These are phyloP conservation scores for Hirsutella minnesotensis DNA, from an alignment of 2,329 filamentous ascomycete genomes.

Conservation along the genomic window DNA sequence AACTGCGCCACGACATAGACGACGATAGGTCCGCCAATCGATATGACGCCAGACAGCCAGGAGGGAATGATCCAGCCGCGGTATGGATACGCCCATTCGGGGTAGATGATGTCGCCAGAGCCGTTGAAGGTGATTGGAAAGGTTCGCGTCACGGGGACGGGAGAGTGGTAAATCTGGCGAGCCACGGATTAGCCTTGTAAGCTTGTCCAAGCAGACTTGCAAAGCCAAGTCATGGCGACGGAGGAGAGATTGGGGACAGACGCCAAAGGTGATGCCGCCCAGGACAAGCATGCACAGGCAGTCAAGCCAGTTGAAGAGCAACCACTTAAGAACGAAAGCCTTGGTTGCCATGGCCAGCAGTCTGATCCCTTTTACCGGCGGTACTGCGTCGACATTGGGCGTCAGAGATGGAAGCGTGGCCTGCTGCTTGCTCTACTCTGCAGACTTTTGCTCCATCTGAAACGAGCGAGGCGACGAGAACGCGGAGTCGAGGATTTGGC, in stretches of 20 bases:
- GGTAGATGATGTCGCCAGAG: conserved; percentile 51
- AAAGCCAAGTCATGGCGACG: too few relatives aligned
- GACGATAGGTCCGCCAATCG: conserved; percentile 42
- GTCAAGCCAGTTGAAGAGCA: conserved; percentile 46
- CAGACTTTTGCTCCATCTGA: not conserved
- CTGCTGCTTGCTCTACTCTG: not conserved
- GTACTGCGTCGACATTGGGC: conserved; percentile 5
- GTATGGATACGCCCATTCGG: conserved; percentile 51
- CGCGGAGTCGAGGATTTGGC: too few relatives aligned
- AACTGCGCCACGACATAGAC: conserved; percentile 46
- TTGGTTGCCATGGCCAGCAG: conserved; percentile 3
- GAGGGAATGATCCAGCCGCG: conserved; percentile 51
- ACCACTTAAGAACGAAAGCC: conserved; percentile 31
- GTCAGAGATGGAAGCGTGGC: not conserved
- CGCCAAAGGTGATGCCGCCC: conserved; percentile 21
- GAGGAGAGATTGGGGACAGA: conserved; percentile 8
- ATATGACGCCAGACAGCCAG: conserved; percentile 44
- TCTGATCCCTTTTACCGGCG: not conserved
- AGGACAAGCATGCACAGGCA: conserved; percentile 45
- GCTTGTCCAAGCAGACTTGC: too few relatives aligned
- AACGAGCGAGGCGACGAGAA: too few relatives aligned
- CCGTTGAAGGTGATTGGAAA: conserved; percentile 48
- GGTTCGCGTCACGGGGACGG: conserved; percentile 42
- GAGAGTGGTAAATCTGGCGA: conserved; percentile 36
- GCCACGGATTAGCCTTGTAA: too few relatives aligned